A percentile compares a stretch with the other conserved stretches of the same genome.
These are phyloP conservation scores for Lyophyllum shimeji DNA, from an alignment of 768 basidiomycete genomes.

Conservation along the genomic window DNA sequence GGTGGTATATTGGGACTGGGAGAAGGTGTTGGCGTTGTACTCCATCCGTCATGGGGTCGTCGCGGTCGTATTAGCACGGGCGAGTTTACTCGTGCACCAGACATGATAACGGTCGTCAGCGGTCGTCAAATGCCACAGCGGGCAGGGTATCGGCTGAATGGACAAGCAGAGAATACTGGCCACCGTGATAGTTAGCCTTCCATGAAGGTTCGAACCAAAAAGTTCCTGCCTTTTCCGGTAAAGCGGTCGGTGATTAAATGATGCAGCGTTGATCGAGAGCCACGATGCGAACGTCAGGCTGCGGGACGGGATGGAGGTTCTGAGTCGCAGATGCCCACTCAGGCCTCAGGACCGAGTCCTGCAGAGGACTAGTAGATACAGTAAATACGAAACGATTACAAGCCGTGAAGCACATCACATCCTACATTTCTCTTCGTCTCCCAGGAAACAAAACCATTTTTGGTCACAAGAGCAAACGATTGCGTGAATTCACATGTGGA, in stretches of 20 bases:
- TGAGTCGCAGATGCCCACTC: not conserved
- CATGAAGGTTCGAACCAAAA: slow-evolving; percentile 13
- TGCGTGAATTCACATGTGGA: not conserved
- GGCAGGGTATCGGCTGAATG: slow-evolving; percentile 18
- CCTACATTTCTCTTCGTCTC: slow-evolving; percentile 11
- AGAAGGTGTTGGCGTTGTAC: not conserved
- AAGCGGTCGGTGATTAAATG: not conserved
- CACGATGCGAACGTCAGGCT: not conserved
- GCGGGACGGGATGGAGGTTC: not conserved
- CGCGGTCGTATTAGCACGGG: slow-evolving; percentile 14
- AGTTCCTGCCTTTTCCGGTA: slow-evolving; percentile 13
- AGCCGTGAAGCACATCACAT: not conserved
- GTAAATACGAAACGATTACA: not conserved
- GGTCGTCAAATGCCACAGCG: slow-evolving; percentile 17
- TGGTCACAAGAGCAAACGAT: not conserved
- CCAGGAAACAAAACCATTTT: slow-evolving; percentile 16
- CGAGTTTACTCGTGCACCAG: slow-evolving; percentile 2
- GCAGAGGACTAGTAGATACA: not conserved
- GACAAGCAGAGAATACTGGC: slow-evolving; percentile 3
- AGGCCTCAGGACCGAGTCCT: not conserved
- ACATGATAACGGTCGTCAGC: slow-evolving; percentile 14
- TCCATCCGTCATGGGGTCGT: slow-evolving; percentile 15
- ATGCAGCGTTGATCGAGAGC: not conserved
- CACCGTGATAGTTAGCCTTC: slow-evolving; percentile 4
- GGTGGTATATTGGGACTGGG: slow-evolving; percentile 7